Conservation (phyloP, 805 yeast species). For the Wickerhamomyces sydowiorum region DNA sequence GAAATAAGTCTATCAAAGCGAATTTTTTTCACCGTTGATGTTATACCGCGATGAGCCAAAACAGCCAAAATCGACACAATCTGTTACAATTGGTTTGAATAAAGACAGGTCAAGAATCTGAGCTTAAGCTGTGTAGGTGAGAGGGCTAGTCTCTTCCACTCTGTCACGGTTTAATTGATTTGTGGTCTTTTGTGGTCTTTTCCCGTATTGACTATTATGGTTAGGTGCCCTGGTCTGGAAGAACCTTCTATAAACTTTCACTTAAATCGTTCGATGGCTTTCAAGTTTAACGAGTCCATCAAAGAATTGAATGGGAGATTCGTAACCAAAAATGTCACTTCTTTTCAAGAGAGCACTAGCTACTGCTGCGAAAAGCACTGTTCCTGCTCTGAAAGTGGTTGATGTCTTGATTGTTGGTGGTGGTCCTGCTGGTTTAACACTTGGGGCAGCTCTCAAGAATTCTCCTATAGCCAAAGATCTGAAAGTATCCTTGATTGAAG, state of each 20-base stretch:
- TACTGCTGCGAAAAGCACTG: constrained; percentile 4
- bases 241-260: too few species aligned
- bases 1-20: too few species aligned
- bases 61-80: too few species aligned
- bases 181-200: too few species aligned
- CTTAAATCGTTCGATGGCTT: background rate
- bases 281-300: background rate
- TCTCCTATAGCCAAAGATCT: constrained; percentile 57
- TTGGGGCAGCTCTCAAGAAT: constrained; percentile 73
- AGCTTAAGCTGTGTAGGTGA: too few species aligned
- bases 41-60: background rate
- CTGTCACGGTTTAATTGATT: too few species aligned
- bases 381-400: constrained; percentile 21
- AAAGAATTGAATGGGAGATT: too few species aligned
- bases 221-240: too few species aligned
- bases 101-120: background rate
- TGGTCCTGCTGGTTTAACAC: constrained; percentile 93
- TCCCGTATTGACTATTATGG: too few species aligned
- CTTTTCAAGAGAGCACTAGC: constrained; percentile 20
- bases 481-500: constrained; percentile 69
- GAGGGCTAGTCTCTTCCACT: too few species aligned
- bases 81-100: too few species aligned
- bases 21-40: background rate
- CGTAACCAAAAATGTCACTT: constrained; percentile 9
- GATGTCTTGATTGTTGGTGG: constrained; percentile 93